Conservation (phyloP, 208 protist species). For the Tetramitus jugosus region DNA sequence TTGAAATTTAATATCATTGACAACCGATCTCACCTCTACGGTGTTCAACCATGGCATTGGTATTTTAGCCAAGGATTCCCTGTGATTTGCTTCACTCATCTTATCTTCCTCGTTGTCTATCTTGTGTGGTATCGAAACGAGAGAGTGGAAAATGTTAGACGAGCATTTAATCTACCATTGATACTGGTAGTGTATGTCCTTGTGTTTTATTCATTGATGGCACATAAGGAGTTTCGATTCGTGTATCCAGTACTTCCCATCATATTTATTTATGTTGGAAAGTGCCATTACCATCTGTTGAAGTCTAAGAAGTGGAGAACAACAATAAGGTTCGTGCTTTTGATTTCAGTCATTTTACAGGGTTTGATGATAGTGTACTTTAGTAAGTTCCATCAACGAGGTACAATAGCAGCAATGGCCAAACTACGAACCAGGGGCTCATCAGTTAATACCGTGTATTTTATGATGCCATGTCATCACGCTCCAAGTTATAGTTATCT, state of each 20-base stretch:
- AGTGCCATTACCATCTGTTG: neutral
- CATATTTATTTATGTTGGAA: neutral
- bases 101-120: neutral
- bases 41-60: slow-evolving; percentile 18
- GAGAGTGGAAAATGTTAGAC: too few species aligned
- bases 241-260: slow-evolving; percentile 7
- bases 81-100: neutral
- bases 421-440: neutral
- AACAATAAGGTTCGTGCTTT: neutral
- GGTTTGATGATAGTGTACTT: neutral
- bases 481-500: neutral
- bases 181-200: neutral
- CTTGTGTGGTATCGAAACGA: neutral
- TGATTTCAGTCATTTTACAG: neutral
- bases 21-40: neutral
- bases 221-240: slow-evolving; percentile 22
- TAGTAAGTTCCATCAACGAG: slow-evolving; percentile 11
- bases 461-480: slow-evolving; percentile 20
- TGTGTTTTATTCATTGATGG: neutral
- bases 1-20: slow-evolving; percentile 15
- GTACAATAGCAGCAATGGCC: neutral
- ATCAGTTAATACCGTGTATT: neutral
- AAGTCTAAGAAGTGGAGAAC: too few species aligned
- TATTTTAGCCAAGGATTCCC: slow-evolving; percentile 18
- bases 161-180: too few species aligned